phyloP scores from a whole-genome alignment of 495 filamentous ascomycete species.

The Talaromyces thailandensis region DNA sequence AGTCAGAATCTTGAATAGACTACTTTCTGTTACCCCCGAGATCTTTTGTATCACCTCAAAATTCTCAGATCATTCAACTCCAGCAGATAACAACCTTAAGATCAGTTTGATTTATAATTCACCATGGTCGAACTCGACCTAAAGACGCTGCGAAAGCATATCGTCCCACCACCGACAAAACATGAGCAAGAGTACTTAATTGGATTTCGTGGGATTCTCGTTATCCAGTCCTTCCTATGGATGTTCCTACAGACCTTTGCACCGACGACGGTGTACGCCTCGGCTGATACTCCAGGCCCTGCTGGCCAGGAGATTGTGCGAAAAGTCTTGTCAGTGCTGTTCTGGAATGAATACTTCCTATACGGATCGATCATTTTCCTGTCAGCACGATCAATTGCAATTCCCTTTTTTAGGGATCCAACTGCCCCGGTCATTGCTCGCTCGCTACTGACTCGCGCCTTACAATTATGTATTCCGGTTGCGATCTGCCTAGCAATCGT shows the following conservation, averaged over 20 bases:
- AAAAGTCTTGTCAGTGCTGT: constrained; percentile 21
- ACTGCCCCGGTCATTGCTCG: constrained; percentile 16
- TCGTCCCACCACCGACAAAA: background rate
- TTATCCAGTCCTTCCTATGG: constrained; percentile 25
- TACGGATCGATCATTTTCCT: constrained; percentile 26
- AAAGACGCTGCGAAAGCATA: background rate
- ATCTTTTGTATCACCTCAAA: background rate
- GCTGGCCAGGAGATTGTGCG: constrained; percentile 18
- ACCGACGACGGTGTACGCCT: constrained; percentile 16
- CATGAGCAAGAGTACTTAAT: constrained; percentile 17
- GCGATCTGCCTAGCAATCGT: constrained; percentile 16
- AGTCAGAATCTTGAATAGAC: background rate
- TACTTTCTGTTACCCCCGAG: background rate
- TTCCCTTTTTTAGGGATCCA: constrained; percentile 23
- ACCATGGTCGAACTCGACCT: background rate
- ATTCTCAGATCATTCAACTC: background rate
- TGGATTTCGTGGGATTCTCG: constrained; percentile 23
- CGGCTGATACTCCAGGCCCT: constrained; percentile 12
- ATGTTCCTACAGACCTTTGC: constrained; percentile 23
- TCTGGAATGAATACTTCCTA: constrained; percentile 28
- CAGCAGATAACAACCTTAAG: background rate
- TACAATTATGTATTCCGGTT: constrained; percentile 25
- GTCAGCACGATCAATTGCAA: constrained; percentile 22
- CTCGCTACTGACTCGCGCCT: constrained; percentile 33
- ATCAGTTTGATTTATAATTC: background rate